Base-by-base conservation (phyloP, 208 protist genomes). In the Trypanosoma congolense region DNA sequence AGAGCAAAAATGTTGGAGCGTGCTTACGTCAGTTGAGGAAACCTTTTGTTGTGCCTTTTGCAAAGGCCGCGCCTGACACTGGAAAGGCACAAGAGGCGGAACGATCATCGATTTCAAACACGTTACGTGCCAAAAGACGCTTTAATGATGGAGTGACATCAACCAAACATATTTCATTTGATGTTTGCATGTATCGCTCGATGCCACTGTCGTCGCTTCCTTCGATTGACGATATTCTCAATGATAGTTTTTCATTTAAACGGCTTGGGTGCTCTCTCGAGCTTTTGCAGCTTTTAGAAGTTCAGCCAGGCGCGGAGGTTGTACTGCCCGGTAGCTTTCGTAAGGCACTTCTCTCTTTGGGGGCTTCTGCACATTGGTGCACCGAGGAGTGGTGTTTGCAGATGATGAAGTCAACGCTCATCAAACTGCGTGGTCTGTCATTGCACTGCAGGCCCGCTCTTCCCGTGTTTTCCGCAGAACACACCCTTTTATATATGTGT, bases 311-410 rank as follows among this genome's bases (percentile, higher is more conserved):
- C 31, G n/a, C 35, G 29, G 35, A 53, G n/a, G 19, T 31, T 52
- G 65, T 77, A 19, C 42, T 31, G 14, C 6, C 43, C 0, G 18
- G 25, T 4, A 65, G 71, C 19, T 90, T 79, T 73, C 70, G 70
- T 51, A 65, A 51, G 14, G 40, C 75, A n/a, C 44, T 90, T 6
- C 57, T 84, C 12, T 56, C 30, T 3, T 70, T 87, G 12, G 83
- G 79, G 2, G 83, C 76, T 0, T 54, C 36, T 21, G 22, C 55
- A 2, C 56, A 42, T 10, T 56, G 65, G 29, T 85, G 75, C 58
- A 68, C 78, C 14, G 36, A 63, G 0, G 54, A 55, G 40, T 87
- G 79, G 83, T 91, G 74, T 55, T 22, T 45, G 10, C 77, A 87
- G 30, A 72, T 69, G 36, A 41, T 91, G 4, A 28, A 54, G 12